These are phyloP conservation scores for Fonsecaea monophora DNA, from an alignment of 2,329 filamentous ascomycete species.

Conservation along the genomic window DNA sequence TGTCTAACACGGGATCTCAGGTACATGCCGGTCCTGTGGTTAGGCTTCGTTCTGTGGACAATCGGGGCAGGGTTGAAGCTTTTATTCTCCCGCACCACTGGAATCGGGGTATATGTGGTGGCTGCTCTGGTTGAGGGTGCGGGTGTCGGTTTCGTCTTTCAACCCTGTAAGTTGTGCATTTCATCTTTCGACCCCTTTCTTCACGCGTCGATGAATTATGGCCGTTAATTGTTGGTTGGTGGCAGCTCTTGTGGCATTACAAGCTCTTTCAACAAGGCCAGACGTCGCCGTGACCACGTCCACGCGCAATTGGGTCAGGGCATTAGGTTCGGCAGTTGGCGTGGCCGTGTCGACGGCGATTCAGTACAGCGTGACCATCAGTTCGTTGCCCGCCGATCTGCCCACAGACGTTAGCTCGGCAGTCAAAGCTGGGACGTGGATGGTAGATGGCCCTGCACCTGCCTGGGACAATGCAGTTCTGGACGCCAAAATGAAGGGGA, in stretches of 20 bases:
- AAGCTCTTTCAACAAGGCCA: constrained; percentile 63
- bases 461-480: background rate
- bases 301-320: constrained; percentile 67
- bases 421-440: background rate
- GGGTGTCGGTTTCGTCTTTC: constrained; percentile 62
- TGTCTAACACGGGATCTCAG: constrained; percentile 59
- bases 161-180: constrained; percentile 47
- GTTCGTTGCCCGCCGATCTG: background rate
- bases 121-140: constrained; percentile 60
- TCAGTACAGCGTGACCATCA: constrained; percentile 39
- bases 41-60: constrained; percentile 55
- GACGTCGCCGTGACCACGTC: constrained; percentile 69
- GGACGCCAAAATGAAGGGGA: background rate
- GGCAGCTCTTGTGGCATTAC: constrained; percentile 61
- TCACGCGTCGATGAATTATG: background rate
- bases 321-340: constrained; percentile 64
- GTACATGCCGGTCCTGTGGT: constrained; percentile 66
- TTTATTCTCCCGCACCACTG: constrained; percentile 55
- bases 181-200: background rate
- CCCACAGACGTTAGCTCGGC: background rate
- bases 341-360: constrained; percentile 65
- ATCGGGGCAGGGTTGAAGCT: constrained; percentile 62
- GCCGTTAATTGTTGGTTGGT: background rate
- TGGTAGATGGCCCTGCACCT: background rate
- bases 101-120: constrained; percentile 57